phyloP scores from a whole-genome alignment of 306 rosid genomes.

The Citrullus colocynthis region DNA sequence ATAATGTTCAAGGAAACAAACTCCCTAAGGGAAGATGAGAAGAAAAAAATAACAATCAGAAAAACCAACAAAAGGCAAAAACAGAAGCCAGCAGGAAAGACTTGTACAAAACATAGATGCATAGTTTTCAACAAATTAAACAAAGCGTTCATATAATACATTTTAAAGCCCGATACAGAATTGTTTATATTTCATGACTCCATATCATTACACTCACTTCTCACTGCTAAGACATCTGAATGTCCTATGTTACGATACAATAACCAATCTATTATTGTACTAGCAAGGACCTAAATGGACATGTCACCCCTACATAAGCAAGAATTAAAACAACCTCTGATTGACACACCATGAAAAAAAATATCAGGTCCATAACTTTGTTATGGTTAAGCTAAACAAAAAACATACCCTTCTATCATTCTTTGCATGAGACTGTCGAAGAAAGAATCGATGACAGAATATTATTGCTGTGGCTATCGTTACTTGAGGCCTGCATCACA shows the following conservation, averaged over 20 bases:
- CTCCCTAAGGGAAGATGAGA: neutral
- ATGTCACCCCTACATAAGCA: neutral
- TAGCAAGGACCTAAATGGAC: neutral
- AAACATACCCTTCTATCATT: constrained; percentile 92
- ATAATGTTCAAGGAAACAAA: neutral
- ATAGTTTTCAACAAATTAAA: neutral
- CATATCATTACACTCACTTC: too few relatives aligned
- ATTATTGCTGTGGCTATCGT: constrained; percentile 96
- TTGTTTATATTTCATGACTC: neutral
- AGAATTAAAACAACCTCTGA: neutral
- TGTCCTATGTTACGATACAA: neutral
- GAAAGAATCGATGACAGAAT: constrained; percentile 93
- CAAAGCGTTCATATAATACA: neutral
- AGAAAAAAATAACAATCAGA: neutral
- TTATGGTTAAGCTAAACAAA: neutral
- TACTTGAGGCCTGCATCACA: constrained; percentile 83
- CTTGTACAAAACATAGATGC: neutral
- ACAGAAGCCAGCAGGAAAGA: neutral
- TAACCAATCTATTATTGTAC: neutral
- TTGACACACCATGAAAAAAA: neutral
- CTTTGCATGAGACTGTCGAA: constrained; percentile 92
- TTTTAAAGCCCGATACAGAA: neutral
- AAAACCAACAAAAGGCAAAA: neutral
- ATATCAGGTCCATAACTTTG: neutral
- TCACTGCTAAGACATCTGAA: neutral